A percentile compares a stretch with the other conserved stretches of the same genome.
Evolutionary conservation across 2,329 filamentous ascomycete genomes (phyloP).

Genomic region (Dissoconium aciculare): DNA sequence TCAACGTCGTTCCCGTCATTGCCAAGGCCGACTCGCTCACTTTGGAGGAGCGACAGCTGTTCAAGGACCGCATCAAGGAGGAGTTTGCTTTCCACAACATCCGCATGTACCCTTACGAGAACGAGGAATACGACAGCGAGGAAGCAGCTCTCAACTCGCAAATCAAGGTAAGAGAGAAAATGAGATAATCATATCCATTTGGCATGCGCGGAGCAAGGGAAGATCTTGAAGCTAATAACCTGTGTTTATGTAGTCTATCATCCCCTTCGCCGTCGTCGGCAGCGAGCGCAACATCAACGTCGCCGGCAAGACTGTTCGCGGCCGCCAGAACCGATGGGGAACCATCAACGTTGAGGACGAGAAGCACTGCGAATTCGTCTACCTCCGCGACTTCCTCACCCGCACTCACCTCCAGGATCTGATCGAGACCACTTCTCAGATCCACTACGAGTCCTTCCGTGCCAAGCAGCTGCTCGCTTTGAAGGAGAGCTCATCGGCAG

Average conservation of each 20-base stretch:
- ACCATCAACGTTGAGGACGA: constrained; percentile 99
- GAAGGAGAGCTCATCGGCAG: constrained; percentile 83
- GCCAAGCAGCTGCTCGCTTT: constrained; percentile 95
- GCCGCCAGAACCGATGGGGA: constrained; percentile 97
- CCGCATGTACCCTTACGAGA: constrained; percentile 99
- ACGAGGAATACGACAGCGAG: constrained; percentile 95
- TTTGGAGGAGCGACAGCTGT: constrained; percentile 82
- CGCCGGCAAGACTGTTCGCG: constrained; percentile 81
- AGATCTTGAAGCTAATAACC: constrained; percentile 6
- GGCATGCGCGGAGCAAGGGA: too few species aligned
- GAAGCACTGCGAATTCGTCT: constrained; percentile 98
- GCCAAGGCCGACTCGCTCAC: constrained; percentile 96
- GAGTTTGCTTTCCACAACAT: constrained; percentile 99
- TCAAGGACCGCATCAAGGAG: constrained; percentile 98
- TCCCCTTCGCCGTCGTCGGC: constrained; percentile 94
- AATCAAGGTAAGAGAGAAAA: constrained; percentile 88
- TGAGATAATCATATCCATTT: constrained; percentile 1
- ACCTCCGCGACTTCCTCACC: constrained; percentile 94
- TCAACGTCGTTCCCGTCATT: constrained; percentile 97
- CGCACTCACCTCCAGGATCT: constrained; percentile 96
- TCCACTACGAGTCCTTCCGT: constrained; percentile 98
- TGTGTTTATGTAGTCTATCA: constrained; percentile 52
- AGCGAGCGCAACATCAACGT: constrained; percentile 97
- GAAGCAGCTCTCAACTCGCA: constrained; percentile 84
- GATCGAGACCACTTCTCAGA: constrained; percentile 98